Base-by-base conservation (phyloP, 306 rosid species). In the Lablab purpureus region DNA sequence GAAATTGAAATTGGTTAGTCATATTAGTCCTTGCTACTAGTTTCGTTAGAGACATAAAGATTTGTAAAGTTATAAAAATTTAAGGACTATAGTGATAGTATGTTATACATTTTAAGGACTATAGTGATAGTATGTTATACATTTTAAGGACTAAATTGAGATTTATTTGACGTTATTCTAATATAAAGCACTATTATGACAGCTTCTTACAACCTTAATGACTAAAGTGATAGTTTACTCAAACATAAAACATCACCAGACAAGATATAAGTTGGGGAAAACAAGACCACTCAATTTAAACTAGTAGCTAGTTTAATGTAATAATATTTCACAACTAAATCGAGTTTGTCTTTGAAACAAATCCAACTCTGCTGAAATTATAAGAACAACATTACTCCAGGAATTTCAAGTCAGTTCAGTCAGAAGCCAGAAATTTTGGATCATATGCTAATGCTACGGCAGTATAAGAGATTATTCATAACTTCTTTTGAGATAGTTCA, bases 251-350 rank as follows among this genome's bases (percentile, higher is more conserved):
- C 32, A 10, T 11, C 18, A 66, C 50, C 10, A 37, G 14, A 41
- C 54, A 41, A 10, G 14, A 51, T 10, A 52, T 21, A 27, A 28
- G 15, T 10, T 10, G 10, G 15, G 43, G 58, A 23, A 68, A 71
- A 71, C 62, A 50, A 32, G 32, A 71, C 21, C 18, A 30, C 21
- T 69, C 59, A 25, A 49, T 51, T 51, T 72, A 34, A 32, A 12
- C 34, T 11, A 32, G 30, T 18, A 32, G 4, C 34, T 52, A 51
- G 49, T 71, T 51, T 34, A 34, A 28, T 58, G 40, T 14, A 27
- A 28, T 49, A 43, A 67, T 13, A 67, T 37, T 37, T 65, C 15
- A 37, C 50, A 37, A 37, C 23, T 8, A 28, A 28, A 71, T 30
- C 10, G n/a, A 0, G 45, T 17, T 71, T 9, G 28, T 28, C 49